A percentile compares a stretch with the other conserved stretches of the same genome.
phyloP scores from a whole-genome alignment of 2,329 filamentous ascomycete species.

The Trichoderma koningii region DNA sequence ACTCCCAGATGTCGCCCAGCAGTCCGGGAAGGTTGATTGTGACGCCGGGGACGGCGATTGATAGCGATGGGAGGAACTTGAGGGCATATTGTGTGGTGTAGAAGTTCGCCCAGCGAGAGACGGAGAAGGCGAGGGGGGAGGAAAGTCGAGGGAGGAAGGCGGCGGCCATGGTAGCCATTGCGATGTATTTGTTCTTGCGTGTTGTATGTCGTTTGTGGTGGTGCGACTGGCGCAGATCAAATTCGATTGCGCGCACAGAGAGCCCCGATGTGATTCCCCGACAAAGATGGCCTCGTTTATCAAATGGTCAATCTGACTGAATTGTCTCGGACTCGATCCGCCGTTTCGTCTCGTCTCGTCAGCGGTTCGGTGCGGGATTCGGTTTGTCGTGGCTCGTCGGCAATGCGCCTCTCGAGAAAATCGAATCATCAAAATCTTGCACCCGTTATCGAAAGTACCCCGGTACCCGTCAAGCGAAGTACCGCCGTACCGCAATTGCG shows the following conservation, averaged over 20 bases:
- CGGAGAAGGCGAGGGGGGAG: constrained; percentile 44
- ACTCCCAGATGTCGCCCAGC: constrained; percentile 89
- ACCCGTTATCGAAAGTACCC: neutral
- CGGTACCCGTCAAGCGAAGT: neutral
- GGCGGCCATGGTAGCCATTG: constrained; percentile 49
- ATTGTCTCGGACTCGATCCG: neutral
- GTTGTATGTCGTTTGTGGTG: constrained; percentile 16
- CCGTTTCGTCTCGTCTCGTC: constrained; percentile 1
- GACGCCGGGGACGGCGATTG: constrained; percentile 62
- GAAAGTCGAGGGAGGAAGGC: constrained; percentile 60
- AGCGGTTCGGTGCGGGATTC: constrained; percentile 4
- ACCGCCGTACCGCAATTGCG: neutral
- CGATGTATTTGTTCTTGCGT: constrained; percentile 29
- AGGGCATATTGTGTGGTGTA: constrained; percentile 50
- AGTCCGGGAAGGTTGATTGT: constrained; percentile 58
- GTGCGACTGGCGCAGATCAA: constrained; percentile 10
- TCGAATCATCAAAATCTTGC: constrained; percentile 26
- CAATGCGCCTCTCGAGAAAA: constrained; percentile 19
- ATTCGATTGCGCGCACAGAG: constrained; percentile 15
- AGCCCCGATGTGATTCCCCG: neutral
- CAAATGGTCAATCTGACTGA: neutral
- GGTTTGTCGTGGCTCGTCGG: constrained; percentile 11
- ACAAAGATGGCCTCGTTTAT: neutral
- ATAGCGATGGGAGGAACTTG: constrained; percentile 55
- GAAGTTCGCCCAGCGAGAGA: constrained; percentile 48